Base-by-base conservation (phyloP, 2,329 filamentous ascomycete genomes). In the Xylariaceae sp. region DNA sequence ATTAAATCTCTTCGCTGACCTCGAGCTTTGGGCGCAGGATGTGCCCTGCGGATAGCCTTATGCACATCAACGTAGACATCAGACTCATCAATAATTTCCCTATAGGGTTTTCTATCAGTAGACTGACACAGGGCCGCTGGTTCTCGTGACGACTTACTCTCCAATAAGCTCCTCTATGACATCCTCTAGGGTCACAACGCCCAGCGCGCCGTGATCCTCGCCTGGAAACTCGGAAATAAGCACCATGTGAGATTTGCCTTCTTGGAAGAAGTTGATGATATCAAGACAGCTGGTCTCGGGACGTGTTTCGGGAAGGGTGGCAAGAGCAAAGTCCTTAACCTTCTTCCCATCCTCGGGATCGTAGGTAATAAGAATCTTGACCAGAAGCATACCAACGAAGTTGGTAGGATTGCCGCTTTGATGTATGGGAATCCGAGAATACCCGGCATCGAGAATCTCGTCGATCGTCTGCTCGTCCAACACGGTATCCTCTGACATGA, bases 181-280 rank as follows among this genome's bases (percentile, higher is more conserved):
- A 72, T 99, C 94, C 71, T 99, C 94, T 2, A 99, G 77, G 0
- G 94, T 99, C 13, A 99, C 91, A 3, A 99, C 94, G 50, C 94
- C 94, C 10, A 96, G 78, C 5, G 92, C 92, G 39, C 94, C 94
- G 65, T 89, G 86, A 66, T 96, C 87, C 61, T 95, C 91, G n/a
- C 93, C 92, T 1, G 94, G 94, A 26, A 74, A 81, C 66, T 96
- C 90, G 0, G 93, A 97, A 7, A 97, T 94, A 23, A 99, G 79
- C 0, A 97, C 93, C 92, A 99, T 96, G 72, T 99, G 94, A 1
- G 92, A 96, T 72, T 99, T 99, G 65, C 94, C 94, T 77, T 99
- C 94, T 73, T 99, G 94, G 77, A 99, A 99, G 74, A 97, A 99
- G 76, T 99, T 99, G 75, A 99, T 91, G 66, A 99, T 97, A 71